Percentiles rank a stretch among this genome's conserved stretches.
Conservation (phyloP, 768 basidiomycete genomes). For the Auriscalpium microsporum region DNA sequence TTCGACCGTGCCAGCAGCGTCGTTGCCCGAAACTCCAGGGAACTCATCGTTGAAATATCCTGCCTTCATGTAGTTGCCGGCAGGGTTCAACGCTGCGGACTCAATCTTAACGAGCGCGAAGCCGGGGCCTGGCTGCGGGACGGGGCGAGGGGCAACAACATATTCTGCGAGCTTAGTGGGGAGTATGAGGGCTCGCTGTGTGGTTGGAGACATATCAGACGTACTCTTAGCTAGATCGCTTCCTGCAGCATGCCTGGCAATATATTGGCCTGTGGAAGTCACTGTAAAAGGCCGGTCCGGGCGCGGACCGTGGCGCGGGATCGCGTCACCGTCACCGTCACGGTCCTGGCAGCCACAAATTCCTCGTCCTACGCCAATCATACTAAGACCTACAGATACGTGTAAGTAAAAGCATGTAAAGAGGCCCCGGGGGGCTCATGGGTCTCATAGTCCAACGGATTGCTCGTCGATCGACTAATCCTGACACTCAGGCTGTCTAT, state of each 20-base stretch:
- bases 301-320: not conserved
- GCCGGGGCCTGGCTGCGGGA: constrained; percentile 12
- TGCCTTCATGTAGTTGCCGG: constrained; percentile 5
- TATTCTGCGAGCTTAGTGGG: constrained; percentile 1
- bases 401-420: too few species aligned
- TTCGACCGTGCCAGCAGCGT: constrained; percentile 19
- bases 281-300: not conserved
- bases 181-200: constrained; percentile 5
- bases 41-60: constrained; percentile 15
- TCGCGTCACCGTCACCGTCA: not conserved
- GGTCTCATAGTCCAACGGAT: too few species aligned
- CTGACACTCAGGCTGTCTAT: too few species aligned
- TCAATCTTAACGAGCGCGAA: constrained; percentile 13
- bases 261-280: not conserved
- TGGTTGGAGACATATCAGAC: not conserved
- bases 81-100: constrained; percentile 16
- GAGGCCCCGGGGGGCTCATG: too few species aligned
- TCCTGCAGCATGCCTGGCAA: not conserved
- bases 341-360: not conserved
- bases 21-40: constrained; percentile 16
- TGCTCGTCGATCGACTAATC: too few species aligned
- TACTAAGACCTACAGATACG: too few species aligned
- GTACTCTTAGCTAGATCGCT: not conserved
- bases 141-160: not conserved
- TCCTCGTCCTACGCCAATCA: too few species aligned